Conservation (phyloP, 345 rosid species). For the Nephelium lappaceum region DNA sequence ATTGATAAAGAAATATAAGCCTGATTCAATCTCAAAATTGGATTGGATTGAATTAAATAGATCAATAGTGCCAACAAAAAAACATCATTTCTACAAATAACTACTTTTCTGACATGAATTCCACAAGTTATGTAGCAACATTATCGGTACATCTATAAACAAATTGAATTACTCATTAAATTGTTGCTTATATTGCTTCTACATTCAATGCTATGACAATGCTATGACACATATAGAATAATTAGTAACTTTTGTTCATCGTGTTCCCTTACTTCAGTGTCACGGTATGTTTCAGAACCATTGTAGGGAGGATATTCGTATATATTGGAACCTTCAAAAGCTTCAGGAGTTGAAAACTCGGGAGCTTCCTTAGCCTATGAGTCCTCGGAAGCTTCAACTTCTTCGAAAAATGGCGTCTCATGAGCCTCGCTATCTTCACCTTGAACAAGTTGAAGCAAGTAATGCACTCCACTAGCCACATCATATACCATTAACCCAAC, state of each 20-base stretch:
- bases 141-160: neutral
- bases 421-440: slow-evolving; percentile 29
- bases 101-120: neutral
- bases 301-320: slow-evolving; percentile 6
- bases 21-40: neutral
- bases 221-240: too few species aligned
- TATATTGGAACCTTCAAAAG: neutral
- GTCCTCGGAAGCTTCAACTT: slow-evolving; percentile 16
- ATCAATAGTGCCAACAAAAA: neutral
- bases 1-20: too few species aligned
- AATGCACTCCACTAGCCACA: slow-evolving; percentile 71
- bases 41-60: neutral
- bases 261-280: neutral
- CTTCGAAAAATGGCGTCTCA: slow-evolving; percentile 14
- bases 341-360: slow-evolving; percentile 22
- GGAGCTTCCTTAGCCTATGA: slow-evolving; percentile 28
- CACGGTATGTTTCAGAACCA: slow-evolving; percentile 25
- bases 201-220: neutral
- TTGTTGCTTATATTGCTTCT: slow-evolving; percentile 4
- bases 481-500: slow-evolving; percentile 92
- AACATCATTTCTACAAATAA: neutral
- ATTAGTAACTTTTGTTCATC: neutral
- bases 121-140: neutral
- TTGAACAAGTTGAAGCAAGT: slow-evolving; percentile 48
- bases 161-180: slow-evolving; percentile 12